Evolutionary conservation across 441 rosid genomes (phyloP).

Genomic region (Omphalea diandra): DNA sequence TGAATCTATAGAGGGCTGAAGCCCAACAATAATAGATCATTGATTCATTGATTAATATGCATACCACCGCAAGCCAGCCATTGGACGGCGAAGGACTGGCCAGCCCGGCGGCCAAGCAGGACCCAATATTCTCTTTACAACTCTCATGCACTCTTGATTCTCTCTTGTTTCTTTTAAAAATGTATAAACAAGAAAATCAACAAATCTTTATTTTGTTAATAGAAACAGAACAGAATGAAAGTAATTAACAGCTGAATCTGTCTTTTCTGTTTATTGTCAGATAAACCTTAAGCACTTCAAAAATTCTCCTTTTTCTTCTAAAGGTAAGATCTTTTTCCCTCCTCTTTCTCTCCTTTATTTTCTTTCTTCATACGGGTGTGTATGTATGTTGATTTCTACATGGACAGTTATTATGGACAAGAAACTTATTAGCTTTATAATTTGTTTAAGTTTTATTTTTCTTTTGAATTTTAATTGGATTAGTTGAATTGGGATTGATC

Average conservation of each 20-base stretch:
- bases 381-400: too few relatives aligned
- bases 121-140: constrained; percentile 3
- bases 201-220: not conserved
- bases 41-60: too few relatives aligned
- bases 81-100: not conserved
- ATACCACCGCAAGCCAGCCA: constrained; percentile 11
- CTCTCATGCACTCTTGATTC: too few relatives aligned
- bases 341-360: not conserved
- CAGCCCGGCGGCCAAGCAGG: not conserved
- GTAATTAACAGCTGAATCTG: not conserved
- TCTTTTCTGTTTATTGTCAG: not conserved
- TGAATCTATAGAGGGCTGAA: not conserved
- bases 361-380: not conserved
- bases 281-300: not conserved
- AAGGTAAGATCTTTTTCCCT: not conserved
- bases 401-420: not conserved
- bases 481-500: not conserved
- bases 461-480: not conserved
- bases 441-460: not conserved
- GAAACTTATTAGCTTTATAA: not conserved
- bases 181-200: not conserved
- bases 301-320: constrained; percentile 1
- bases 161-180: too few relatives aligned
- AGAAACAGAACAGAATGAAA: not conserved
- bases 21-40: too few relatives aligned